Percentiles rank a stretch among this genome's conserved stretches.
phyloP scores from a whole-genome alignment of 2,329 filamentous ascomycete genomes.

The Trichoderma citrinoviride region DNA sequence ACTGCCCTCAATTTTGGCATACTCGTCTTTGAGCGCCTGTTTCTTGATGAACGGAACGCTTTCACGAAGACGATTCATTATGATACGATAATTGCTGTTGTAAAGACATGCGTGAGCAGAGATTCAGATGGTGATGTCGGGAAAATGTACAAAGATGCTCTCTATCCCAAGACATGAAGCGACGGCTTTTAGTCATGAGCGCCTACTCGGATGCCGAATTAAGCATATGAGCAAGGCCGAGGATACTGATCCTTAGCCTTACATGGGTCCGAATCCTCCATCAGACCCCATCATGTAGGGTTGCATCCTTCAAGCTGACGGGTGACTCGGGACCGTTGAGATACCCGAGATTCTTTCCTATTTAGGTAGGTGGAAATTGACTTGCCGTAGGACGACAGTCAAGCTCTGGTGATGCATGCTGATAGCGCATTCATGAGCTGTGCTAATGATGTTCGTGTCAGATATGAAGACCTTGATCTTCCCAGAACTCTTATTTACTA shows the following conservation, averaged over 20 bases:
- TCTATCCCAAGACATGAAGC: neutral
- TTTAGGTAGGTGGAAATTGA: neutral
- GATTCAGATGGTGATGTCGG: neutral
- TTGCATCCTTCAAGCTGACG: neutral
- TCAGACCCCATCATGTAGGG: neutral
- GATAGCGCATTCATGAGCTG: neutral
- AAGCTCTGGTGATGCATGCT: neutral
- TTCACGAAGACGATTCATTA: constrained; percentile 7
- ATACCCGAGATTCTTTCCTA: neutral
- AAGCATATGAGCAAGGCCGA: neutral
- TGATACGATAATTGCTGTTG: neutral
- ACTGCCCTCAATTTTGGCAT: constrained; percentile 7
- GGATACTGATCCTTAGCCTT: neutral
- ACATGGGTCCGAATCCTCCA: neutral
- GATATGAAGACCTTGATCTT: too few relatives aligned
- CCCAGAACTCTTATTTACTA: too few relatives aligned
- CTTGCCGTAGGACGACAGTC: neutral
- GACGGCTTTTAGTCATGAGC: neutral
- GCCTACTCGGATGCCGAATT: neutral
- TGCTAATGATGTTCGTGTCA: too few relatives aligned
- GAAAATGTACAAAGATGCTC: neutral
- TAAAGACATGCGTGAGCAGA: neutral
- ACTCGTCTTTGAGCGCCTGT: neutral
- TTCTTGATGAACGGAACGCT: neutral
- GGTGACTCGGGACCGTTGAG: neutral